phyloP scores from a whole-genome alignment of 495 filamentous ascomycete genomes.

The Neurospora sp. region DNA sequence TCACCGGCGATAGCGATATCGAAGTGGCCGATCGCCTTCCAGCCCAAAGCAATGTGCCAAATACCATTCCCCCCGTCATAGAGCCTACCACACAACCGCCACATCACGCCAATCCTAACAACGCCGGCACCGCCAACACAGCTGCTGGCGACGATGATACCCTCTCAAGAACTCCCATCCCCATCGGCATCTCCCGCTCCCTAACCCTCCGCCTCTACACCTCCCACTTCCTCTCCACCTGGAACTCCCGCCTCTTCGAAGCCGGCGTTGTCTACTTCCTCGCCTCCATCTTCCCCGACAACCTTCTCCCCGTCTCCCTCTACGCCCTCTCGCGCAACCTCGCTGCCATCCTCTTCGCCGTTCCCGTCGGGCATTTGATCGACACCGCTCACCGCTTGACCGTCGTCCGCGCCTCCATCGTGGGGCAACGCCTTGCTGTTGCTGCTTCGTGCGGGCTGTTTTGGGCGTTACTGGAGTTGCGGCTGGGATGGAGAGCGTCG shows the following conservation, averaged over 20 bases:
- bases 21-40: background rate
- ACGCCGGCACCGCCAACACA: background rate
- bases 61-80: background rate
- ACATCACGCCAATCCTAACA: background rate
- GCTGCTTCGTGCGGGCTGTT: constrained; percentile 14
- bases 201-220: constrained; percentile 24
- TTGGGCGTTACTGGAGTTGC: constrained; percentile 6
- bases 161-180: background rate
- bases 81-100: background rate
- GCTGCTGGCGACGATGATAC: background rate
- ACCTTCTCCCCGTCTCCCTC: constrained; percentile 35
- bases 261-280: constrained; percentile 53
- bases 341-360: constrained; percentile 21
- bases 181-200: background rate
- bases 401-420: constrained; percentile 24
- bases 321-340: constrained; percentile 22
- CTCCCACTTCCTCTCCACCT: constrained; percentile 56
- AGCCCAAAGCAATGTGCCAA: background rate
- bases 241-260: constrained; percentile 63
- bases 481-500: background rate
- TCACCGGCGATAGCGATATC: background rate
- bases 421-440: constrained; percentile 19
- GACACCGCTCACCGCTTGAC: constrained; percentile 18
- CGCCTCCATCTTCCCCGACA: constrained; percentile 46
- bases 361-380: constrained; percentile 15